phyloP scores from a whole-genome alignment of 805 yeast genomes.

The Ogataea wickerhamii region DNA sequence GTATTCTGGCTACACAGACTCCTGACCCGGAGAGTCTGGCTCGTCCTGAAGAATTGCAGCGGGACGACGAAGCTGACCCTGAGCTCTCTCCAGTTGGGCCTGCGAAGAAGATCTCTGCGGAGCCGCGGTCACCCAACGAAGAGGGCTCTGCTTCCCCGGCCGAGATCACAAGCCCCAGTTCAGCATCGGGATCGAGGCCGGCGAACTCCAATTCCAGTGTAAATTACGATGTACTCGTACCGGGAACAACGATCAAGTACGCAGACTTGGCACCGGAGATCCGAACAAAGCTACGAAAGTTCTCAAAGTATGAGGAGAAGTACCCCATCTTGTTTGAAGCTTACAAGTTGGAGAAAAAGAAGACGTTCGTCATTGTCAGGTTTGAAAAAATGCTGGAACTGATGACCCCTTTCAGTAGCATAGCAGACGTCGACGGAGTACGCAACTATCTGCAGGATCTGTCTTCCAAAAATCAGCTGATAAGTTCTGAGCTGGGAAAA shows the following conservation, averaged over 20 bases:
- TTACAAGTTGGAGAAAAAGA: conserved; percentile 74
- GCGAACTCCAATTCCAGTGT: neutral
- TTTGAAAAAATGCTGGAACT: conserved; percentile 75
- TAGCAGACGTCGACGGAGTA: conserved; percentile 67
- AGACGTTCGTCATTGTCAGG: conserved; percentile 50
- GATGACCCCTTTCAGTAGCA: conserved; percentile 72
- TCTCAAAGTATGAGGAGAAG: conserved; percentile 82
- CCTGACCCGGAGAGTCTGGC: conserved; percentile 44
- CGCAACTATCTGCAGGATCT: conserved; percentile 67
- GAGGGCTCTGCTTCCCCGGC: conserved; percentile 11
- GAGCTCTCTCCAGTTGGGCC: neutral
- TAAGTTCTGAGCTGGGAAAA: conserved; percentile 62
- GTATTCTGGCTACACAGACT: conserved; percentile 39
- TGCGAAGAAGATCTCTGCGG: neutral
- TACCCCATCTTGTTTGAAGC: conserved; percentile 85
- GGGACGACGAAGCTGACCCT: neutral
- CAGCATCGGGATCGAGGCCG: conserved; percentile 1
- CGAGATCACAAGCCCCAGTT: conserved; percentile 10
- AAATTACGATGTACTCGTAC: conserved; percentile 9
- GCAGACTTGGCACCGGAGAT: conserved; percentile 54
- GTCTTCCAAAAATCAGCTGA: conserved; percentile 54
- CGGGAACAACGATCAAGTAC: conserved; percentile 31
- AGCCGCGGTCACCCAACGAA: conserved; percentile 1
- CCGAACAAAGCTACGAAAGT: conserved; percentile 63
- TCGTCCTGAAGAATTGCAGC: conserved; percentile 41